A percentile compares a stretch with the other conserved stretches of the same genome.
Conservation (phyloP, 805 yeast species). For the Kuraishia borneana region DNA sequence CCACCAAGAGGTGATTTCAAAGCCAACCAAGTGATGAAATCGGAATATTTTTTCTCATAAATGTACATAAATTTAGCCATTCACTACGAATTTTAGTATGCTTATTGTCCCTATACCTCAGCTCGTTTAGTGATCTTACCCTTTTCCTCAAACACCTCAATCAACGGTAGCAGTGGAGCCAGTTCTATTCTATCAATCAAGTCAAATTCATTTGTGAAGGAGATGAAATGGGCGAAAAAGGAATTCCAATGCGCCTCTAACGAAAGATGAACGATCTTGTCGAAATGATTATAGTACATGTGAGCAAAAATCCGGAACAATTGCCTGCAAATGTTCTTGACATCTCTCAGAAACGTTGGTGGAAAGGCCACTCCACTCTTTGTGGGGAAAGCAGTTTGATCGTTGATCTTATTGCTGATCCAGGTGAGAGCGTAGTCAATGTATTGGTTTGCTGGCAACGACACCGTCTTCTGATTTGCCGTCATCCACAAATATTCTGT, state of each 20-base stretch:
- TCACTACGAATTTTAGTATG: neutral
- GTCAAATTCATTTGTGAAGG: conserved; percentile 76
- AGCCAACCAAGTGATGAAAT: conserved; percentile 56
- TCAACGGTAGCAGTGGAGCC: conserved; percentile 66
- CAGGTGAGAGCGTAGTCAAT: conserved; percentile 87
- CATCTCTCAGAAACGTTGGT: conserved; percentile 67
- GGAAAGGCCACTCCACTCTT: conserved; percentile 86
- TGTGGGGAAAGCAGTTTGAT: conserved; percentile 86
- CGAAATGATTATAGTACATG: conserved; percentile 90
- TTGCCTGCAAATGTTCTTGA: conserved; percentile 80
- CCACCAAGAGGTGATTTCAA: conserved; percentile 82
- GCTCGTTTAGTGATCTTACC: conserved; percentile 49
- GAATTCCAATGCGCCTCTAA: conserved; percentile 98
- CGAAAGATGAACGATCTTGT: conserved; percentile 80
- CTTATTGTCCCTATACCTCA: neutral
- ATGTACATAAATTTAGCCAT: neutral
- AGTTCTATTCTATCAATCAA: conserved; percentile 72
- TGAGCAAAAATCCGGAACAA: conserved; percentile 95
- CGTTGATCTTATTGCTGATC: conserved; percentile 81
- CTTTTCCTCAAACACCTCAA: conserved; percentile 72
- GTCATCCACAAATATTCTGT: conserved; percentile 85
- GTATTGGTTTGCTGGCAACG: conserved; percentile 86
- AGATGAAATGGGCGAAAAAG: conserved; percentile 86
- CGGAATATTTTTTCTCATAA: conserved; percentile 62
- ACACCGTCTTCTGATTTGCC: conserved; percentile 60